Percentiles rank a stretch among this genome's conserved stretches.
Conservation (phyloP, 805 yeast genomes). For the Candida pini region DNA sequence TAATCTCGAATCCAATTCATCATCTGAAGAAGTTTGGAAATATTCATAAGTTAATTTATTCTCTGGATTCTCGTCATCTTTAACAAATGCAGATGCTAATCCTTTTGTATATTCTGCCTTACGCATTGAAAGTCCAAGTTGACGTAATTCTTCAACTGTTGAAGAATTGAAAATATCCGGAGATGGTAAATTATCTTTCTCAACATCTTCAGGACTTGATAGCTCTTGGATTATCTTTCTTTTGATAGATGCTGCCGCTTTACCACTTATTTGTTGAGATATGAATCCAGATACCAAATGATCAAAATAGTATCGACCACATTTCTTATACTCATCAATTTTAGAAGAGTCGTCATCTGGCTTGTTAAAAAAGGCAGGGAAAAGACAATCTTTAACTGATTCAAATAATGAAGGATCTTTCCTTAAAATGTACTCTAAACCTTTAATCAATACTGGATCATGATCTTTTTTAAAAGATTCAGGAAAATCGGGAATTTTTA, state of each 20-base stretch:
- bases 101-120: conserved; percentile 61
- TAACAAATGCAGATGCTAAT: conserved; percentile 46
- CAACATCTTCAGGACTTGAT: conserved; percentile 1
- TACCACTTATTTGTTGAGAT: conserved; percentile 74
- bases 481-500: background rate
- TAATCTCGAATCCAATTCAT: conserved; percentile 9
- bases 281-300: conserved; percentile 46
- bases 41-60: conserved; percentile 11
- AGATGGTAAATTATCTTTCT: conserved; percentile 37
- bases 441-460: conserved; percentile 18
- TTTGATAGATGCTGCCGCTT: conserved; percentile 68
- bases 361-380: conserved; percentile 6
- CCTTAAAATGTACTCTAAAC: conserved; percentile 16
- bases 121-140: conserved; percentile 62
- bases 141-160: conserved; percentile 44
- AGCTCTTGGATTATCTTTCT: conserved; percentile 23
- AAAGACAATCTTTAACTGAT: conserved; percentile 7
- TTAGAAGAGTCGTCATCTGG: background rate
- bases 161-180: conserved; percentile 41
- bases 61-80: conserved; percentile 16
- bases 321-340: conserved; percentile 2
- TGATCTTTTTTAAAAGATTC: conserved; percentile 5
- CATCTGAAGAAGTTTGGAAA: conserved; percentile 14
- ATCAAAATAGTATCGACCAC: conserved; percentile 31
- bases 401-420: conserved; percentile 21